Evolutionary conservation across 768 basidiomycete species (phyloP).

Genomic region (Galerina marginata): DNA sequence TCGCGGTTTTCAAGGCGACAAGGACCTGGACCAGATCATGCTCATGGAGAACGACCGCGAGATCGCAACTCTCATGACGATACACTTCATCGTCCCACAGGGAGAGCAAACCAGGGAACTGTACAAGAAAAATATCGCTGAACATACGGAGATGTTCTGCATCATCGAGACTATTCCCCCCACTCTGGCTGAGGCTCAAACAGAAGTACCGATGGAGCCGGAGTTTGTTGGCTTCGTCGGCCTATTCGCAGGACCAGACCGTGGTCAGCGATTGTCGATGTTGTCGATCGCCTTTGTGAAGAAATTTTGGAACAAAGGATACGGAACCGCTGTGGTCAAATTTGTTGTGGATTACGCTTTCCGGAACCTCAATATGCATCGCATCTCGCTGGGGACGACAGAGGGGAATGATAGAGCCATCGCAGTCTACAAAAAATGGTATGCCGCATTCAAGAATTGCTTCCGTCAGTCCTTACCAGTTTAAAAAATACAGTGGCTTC

Average conservation of each 20-base stretch:
- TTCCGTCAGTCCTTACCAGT: neutral
- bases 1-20: neutral
- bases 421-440: constrained; percentile 13
- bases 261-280: constrained; percentile 1
- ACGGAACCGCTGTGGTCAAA: constrained; percentile 8
- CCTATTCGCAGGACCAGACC: neutral
- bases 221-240: constrained; percentile 10
- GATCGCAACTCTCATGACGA: neutral
- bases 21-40: neutral
- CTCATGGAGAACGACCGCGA: neutral
- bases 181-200: neutral
- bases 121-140: constrained; percentile 8
- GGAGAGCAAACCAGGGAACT: constrained; percentile 1
- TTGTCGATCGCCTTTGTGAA: constrained; percentile 1
- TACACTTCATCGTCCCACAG: constrained; percentile 12
- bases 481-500: constrained; percentile 8
- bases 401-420: constrained; percentile 9
- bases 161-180: constrained; percentile 9
- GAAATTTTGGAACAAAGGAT: constrained; percentile 13
- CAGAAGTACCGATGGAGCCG: neutral
- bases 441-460: neutral
- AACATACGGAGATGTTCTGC: constrained; percentile 17
- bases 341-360: constrained; percentile 12
- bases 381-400: constrained; percentile 1
- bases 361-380: constrained; percentile 13